Conservation (phyloP, 495 filamentous ascomycete species). For the Pseudotulostoma volvatum region DNA sequence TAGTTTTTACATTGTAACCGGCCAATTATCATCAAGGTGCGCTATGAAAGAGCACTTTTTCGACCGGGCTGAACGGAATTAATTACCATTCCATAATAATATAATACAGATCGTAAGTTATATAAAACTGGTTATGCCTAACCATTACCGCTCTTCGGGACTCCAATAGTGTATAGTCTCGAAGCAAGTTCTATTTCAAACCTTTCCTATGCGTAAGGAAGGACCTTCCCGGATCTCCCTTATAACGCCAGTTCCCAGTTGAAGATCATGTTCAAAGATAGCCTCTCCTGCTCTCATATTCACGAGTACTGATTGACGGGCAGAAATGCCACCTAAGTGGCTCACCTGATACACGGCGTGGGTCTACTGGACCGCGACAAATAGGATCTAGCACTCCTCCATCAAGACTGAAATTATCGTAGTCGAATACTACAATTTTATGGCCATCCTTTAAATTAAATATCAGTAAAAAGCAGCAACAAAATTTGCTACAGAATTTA, state of each 20-base stretch:
- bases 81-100: no score
- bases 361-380: constrained; percentile 14
- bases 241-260: constrained; percentile 21
- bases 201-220: constrained; percentile 14
- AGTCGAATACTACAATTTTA: neutral
- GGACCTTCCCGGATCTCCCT: constrained; percentile 19
- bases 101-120: no score
- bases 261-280: constrained; percentile 25
- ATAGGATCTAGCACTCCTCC: constrained; percentile 18
- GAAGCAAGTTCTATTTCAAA: constrained; percentile 23
- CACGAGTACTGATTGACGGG: constrained; percentile 21
- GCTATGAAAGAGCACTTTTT: no score
- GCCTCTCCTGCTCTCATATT: constrained; percentile 21
- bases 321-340: constrained; percentile 27
- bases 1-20: no score
- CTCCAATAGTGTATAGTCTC: constrained; percentile 7
- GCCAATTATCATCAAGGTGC: no score
- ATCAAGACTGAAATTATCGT: constrained; percentile 6
- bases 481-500: neutral
- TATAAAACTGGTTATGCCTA: no score
- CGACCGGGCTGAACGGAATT: no score
- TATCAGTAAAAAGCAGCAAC: neutral
- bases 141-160: neutral
- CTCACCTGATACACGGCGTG: constrained; percentile 17
- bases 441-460: neutral